These are phyloP conservation scores for Urochloa ruziziensis DNA, from an alignment of 176 grass and related monocot species.

Conservation along the genomic window DNA sequence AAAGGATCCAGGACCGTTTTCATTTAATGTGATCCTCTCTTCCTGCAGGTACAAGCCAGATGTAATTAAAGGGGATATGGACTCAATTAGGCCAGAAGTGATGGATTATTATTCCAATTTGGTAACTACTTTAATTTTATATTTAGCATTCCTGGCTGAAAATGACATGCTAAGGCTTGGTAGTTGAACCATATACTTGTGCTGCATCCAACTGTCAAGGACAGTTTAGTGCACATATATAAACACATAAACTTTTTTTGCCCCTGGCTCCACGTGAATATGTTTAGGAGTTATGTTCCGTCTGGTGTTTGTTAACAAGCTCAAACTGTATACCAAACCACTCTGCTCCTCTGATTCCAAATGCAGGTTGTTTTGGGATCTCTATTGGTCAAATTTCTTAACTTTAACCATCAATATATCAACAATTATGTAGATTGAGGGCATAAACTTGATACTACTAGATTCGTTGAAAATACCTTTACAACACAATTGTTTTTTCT, in stretches of 20 bases:
- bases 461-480: background rate
- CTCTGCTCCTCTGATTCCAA: background rate
- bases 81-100: constrained; percentile 89
- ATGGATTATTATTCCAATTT: constrained; percentile 84
- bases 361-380: background rate
- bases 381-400: background rate
- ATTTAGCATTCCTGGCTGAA: background rate
- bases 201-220: background rate
- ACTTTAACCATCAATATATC: background rate
- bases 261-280: constrained; percentile 23
- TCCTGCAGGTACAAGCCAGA: constrained; percentile 48
- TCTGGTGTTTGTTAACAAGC: background rate
- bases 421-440: background rate
- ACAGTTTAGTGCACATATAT: background rate
- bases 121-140: constrained; percentile 44
- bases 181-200: background rate
- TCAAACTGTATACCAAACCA: background rate
- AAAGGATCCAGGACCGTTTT: constrained; percentile 15
- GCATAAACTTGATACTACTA: background rate
- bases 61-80: constrained; percentile 89
- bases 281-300: background rate
- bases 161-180: background rate
- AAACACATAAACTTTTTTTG: background rate
- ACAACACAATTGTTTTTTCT: background rate
- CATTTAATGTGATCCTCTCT: constrained; percentile 7